Evolutionary conservation across 1,284 basidiomycete genomes (phyloP), one percentile per base, ranked within the genome.

Genomic region (Leccinum griseonigrum): DNA sequence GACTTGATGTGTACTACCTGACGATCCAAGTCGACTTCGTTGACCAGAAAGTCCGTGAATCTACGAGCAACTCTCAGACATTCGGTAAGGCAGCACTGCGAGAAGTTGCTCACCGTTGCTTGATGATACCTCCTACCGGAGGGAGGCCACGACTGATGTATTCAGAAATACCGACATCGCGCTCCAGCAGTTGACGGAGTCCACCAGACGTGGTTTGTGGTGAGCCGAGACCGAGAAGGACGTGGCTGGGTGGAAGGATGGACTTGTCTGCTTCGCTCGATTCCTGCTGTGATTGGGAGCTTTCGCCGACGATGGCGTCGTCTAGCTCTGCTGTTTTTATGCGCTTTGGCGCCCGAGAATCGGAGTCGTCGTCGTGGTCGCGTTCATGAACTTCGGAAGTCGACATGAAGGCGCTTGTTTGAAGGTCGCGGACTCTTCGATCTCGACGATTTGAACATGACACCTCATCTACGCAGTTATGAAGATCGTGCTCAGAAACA

Each of bases 31-130:
- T 92, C 87, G 51, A 98, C 88, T 77, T 98, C 95, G 71, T 85
- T 91, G 29, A 98, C 95, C 65, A 97, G 71, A 73, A 98, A 98
- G 76, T 98, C 95, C 43, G 95, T 95, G 74, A 97, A 97, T 69
- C 95, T 97, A 65, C 31, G 64, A 14, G 28, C 54, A 40, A 59
- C 59, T 62, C 4, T 34, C 59, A 56, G 54, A 46, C 11, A 46
- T 46, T 48, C 52, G n/a, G 65, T 48, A 46, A 57, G 18, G 53
- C 56, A 52, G 46, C 22, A 50, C 46, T 31, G 46, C 59, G 31
- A 56, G 48, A 59, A 59, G 56, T 50, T 11, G 59, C 81, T 63
- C 64, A 94, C 95, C 95, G 83, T 77, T 97, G 95, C 77, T 98
- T 98, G 75, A 98, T 97, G 70, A 97, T 95, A 8, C 93, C 95